Conservation (phyloP, 257 asterid genomes). For the Cynanchum wilfordii region DNA sequence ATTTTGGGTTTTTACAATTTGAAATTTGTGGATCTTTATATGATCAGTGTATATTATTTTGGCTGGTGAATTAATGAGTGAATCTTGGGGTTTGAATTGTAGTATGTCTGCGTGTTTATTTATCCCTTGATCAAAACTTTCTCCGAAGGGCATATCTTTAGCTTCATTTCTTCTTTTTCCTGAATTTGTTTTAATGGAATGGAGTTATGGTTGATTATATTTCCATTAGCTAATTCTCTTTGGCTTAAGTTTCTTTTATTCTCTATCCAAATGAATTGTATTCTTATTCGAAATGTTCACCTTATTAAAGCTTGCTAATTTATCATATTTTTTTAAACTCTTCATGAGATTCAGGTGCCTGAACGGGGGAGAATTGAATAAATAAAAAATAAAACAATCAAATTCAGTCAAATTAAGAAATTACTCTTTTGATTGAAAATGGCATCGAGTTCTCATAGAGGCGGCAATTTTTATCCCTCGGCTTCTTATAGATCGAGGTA, state of each 20-base stretch:
- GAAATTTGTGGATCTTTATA: background rate
- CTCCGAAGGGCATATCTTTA: background rate
- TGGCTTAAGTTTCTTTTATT: background rate
- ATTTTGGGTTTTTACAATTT: background rate
- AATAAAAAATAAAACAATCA: background rate
- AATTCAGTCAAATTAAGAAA: too few species aligned
- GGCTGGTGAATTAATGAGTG: background rate
- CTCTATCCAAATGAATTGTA: background rate
- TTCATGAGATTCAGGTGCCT: conserved; percentile 9
- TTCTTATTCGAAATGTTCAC: background rate
- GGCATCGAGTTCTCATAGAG: conserved; percentile 28
- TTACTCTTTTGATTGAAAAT: background rate
- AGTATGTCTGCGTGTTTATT: background rate
- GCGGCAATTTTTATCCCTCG: conserved; percentile 37
- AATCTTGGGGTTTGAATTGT: background rate
- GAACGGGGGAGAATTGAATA: conserved; percentile 12
- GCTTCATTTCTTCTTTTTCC: background rate
- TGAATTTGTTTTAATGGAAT: background rate
- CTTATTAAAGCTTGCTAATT: background rate
- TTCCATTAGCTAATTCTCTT: background rate
- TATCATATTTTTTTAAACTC: background rate
- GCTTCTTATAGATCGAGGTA: conserved; percentile 74
- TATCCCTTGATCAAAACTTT: background rate
- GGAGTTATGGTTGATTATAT: background rate
- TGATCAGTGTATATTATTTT: background rate